Base-by-base conservation (phyloP, 2,329 filamentous ascomycete species). In the Penicillium olsonii region DNA sequence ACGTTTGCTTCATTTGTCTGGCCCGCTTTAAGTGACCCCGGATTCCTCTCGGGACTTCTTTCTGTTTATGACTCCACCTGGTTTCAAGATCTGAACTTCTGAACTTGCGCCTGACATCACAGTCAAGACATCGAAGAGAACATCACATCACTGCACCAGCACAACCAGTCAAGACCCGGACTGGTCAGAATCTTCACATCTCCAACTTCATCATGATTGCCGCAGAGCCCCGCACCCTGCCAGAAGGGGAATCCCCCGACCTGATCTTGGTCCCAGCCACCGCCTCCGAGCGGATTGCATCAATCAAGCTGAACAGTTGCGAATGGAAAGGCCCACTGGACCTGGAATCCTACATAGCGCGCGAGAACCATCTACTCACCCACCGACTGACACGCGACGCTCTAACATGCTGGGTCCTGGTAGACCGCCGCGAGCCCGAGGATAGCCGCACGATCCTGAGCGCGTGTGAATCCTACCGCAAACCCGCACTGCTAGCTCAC, bases 391-490 rank as follows among this genome's bases (percentile, higher is more conserved):
- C 79, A 22, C 74, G 70, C 48, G 73, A 83, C 48, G 81, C 79
- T 24, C 73, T 85, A 46, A 83, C 79, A 2, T 76, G 75, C 50
- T 87, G 84, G 84, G 75, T 84, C 43, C 68, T 87, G 17, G 76
- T 84, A 14, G 78, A 83, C 57, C 60, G 68, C 34, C 61, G 58
- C 37, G 59, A 72, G 35, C 57, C 68, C 58, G 61, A 72, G 61
- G 64, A 69, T 47, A 37, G 68, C 52, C 53, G 79, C 43, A 71
- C 66, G 11, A 77, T 84, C 17, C 69, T 85, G 6, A 78, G 78
- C 38, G 80, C 81, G 38, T 86, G 83, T 62, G 84, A 86, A 63
- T 81, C 79, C 2, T 71, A 72, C 46, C 64, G 62, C 19, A 75
- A 76, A 55, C 66, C 60, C 22, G 72, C 72, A 2, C 59, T 74